Evolutionary conservation across 352 stramenopile species (phyloP), one percentile per base, ranked within the genome.

Genomic region (Thalassiosira allenii): DNA sequence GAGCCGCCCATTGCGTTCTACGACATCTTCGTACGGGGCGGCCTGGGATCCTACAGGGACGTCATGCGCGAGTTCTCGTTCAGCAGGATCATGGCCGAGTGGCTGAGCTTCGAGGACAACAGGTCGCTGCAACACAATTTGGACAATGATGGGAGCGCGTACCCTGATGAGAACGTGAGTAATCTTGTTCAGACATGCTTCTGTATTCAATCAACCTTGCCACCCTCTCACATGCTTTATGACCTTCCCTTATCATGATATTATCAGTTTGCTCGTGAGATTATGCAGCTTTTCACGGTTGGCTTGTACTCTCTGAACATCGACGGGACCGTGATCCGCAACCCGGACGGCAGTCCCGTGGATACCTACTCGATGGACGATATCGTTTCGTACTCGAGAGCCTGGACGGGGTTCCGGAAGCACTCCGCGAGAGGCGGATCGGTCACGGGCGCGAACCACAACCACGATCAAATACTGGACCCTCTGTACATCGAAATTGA

Each of bases 21-120:
- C 58, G 85, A 91, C 56, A 87, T 85, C 23, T 90, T 90, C 40
- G 79, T 90, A 14, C 53, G 81, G 12, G 70, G 91, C 62, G 84
- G 84, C 4, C 91, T 93, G 66, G 89, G 86, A 12, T 90, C 79
- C 30, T 91, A 90, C 53, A 40, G 71, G n/a, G 69, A 91, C 34
- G 51, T 93, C 29, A 61, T 93, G 1, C 77, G 81, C 25, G 89
- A 93, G 63, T 71, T 85, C 59, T 70, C 71, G 1, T 89, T 75
- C 65, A 81, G 33, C 47, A 83, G 83, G 5, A 29, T 90, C 12
- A 92, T 94, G 89, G 87, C 53, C 44, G 40, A 74, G 33, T 83
- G 86, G 58, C 64, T 94, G 2, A 73, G 65, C 0, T 84, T 62
- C 25, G 2, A 87, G 69, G 43, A 41, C 72, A 44, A 52, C 64